Evolutionary conservation across 2,329 filamentous ascomycete genomes (phyloP), one percentile per base, ranked within the genome.

Genomic region (Paramyrothecium sp.): DNA sequence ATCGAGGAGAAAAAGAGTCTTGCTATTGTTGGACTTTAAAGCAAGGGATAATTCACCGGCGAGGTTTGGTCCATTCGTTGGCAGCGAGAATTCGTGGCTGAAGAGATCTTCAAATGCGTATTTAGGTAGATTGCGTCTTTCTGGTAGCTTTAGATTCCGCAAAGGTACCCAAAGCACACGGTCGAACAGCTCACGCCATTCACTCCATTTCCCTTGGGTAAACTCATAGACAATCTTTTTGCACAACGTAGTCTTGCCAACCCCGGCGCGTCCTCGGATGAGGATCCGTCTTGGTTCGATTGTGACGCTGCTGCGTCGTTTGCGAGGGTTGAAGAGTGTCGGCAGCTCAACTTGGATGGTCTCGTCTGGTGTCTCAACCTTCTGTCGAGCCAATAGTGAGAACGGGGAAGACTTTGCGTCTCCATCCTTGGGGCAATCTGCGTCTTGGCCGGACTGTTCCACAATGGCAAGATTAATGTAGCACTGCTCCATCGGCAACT

Each of bases 161-260:
- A 78, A 54, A 23, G 73, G 74, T 4, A 78, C 55, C 75, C 74
- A 78, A 52, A 78, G 61, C 2, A 77, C 26, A 17, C 73, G 68
- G 57, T 75, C 68, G 56, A 75, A 77, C 7, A 65, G 33, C 0
- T 65, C 38, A 0, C 30, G 48, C 62, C 63, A 64, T 20, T 52
- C 51, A n/a, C 51, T 46, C 61, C 61, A 63, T 20, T 54, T 54
- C n/a, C 54, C 51, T 30, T 63, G 38, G 4, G 50, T 53, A 60
- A 73, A 76, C 12, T 73, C 69, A 55, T 73, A 54, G 34, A 77
- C 65, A 11, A 76, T 72, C 61, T 76, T 77, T 56, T 77, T 76
- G 64, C 73, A 77, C 17, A 76, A 58, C 2, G 75, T 77, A 7
- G 73, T 74, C 64, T 77, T 78, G 3, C 73, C 73, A 1, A 75